Conservation (phyloP, 768 basidiomycete genomes). For the Inosperma sp. region DNA sequence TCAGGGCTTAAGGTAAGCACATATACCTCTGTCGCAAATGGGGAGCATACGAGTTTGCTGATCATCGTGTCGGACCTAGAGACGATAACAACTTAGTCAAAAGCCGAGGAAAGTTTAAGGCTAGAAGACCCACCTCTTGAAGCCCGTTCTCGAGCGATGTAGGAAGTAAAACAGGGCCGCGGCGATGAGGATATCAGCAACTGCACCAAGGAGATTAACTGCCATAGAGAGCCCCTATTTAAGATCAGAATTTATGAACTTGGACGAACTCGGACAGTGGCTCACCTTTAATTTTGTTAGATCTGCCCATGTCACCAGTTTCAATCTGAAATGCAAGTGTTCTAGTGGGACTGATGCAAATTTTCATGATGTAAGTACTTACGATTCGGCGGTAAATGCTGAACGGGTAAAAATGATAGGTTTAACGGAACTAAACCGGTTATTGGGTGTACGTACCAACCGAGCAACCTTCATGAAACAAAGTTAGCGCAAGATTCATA, state of each 20-base stretch:
- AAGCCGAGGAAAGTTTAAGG: neutral
- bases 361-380: too few relatives aligned
- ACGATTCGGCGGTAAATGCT: constrained; percentile 50
- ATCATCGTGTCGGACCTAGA: constrained; percentile 50
- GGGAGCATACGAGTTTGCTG: constrained; percentile 41
- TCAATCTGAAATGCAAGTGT: constrained; percentile 39
- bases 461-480: constrained; percentile 31
- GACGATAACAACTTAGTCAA: neutral
- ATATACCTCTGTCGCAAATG: neutral
- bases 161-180: constrained; percentile 46
- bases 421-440: neutral
- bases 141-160: constrained; percentile 48
- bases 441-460: constrained; percentile 31
- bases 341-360: too few relatives aligned
- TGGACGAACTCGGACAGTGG: neutral
- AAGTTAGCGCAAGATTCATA: constrained; percentile 1
- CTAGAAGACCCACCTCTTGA: constrained; percentile 38
- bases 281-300: constrained; percentile 43
- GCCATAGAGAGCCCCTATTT: constrained; percentile 49
- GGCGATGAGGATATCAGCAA: constrained; percentile 48
- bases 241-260: constrained; percentile 7
- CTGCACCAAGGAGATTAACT: constrained; percentile 49
- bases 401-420: constrained; percentile 1
- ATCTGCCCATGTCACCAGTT: constrained; percentile 40
- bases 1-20: neutral